Percentiles rank a stretch among this genome's conserved stretches.
Evolutionary conservation across 73 alveolate species (phyloP).

Genomic region (Tetrahymena borealis): DNA sequence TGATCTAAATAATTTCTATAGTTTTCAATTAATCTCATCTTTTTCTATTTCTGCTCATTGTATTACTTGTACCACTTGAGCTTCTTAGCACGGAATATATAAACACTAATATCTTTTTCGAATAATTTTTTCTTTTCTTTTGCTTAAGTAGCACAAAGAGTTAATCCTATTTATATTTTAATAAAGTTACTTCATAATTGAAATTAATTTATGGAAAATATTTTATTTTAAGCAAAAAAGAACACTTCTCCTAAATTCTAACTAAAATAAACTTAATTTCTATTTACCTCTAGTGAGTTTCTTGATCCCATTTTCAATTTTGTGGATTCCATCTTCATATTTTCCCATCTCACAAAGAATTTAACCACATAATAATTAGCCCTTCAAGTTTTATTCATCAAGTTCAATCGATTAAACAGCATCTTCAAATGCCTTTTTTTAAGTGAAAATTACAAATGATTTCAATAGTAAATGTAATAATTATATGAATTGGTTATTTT

Average conservation of each 20-base stretch:
- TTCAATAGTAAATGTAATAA: background rate
- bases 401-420: slow-evolving; percentile 31
- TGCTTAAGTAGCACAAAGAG: slow-evolving; percentile 27
- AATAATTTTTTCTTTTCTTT: slow-evolving; percentile 35
- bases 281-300: background rate
- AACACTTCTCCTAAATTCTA: too few relatives aligned
- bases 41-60: slow-evolving; percentile 7
- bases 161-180: slow-evolving; percentile 22
- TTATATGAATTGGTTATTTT: too few relatives aligned
- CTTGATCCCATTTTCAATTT: slow-evolving; percentile 39
- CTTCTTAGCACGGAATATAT: slow-evolving; percentile 41
- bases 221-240: too few relatives aligned
- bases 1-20: background rate
- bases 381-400: slow-evolving; percentile 38
- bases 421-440: background rate
- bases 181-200: background rate
- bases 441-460: background rate
- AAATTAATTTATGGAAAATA: too few relatives aligned
- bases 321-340: background rate
- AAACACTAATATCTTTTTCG: slow-evolving; percentile 35
- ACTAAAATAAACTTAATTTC: too few relatives aligned
- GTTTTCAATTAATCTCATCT: background rate
- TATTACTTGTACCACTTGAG: slow-evolving; percentile 41
- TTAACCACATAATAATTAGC: slow-evolving; percentile 38
- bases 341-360: slow-evolving; percentile 44